Evolutionary conservation across 148 eudicot genomes (phyloP).

Genomic region (Mesembryanthemum crystallinum): DNA sequence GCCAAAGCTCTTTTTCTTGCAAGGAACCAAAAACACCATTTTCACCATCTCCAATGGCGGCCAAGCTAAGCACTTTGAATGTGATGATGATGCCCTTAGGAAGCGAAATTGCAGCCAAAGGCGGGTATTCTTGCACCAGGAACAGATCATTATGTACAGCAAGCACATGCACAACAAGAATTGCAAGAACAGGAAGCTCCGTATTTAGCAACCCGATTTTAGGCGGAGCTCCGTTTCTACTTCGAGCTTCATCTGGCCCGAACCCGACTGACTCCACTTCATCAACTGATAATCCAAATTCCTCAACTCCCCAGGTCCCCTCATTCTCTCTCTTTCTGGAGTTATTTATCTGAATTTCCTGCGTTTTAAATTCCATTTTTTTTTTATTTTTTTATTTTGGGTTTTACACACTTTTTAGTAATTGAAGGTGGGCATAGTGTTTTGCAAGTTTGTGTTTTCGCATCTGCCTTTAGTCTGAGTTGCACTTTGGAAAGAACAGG

Average conservation of each 20-base stretch:
- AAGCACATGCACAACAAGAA: neutral
- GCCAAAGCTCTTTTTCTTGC: neutral
- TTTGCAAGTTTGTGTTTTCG: no score
- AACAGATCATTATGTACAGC: neutral
- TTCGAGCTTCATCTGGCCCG: constrained; percentile 27
- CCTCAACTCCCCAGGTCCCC: constrained; percentile 21
- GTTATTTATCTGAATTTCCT: neutral
- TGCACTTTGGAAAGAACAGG: no score
- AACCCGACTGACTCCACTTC: constrained; percentile 24
- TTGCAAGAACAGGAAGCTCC: neutral
- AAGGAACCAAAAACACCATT: neutral
- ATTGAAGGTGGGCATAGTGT: no score
- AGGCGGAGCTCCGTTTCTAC: neutral
- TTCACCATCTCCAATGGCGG: constrained; percentile 20
- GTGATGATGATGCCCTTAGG: neutral
- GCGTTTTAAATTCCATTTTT: neutral
- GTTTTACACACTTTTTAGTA: neutral
- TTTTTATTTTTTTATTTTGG: neutral
- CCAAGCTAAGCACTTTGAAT: neutral
- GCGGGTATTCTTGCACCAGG: neutral
- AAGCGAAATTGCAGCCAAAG: neutral
- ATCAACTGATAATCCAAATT: neutral
- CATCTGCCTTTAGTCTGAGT: no score
- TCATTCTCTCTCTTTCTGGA: neutral
- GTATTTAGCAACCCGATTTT: neutral